Conservation (phyloP, 495 filamentous ascomycete species). For the Tuber umbilicatum region DNA sequence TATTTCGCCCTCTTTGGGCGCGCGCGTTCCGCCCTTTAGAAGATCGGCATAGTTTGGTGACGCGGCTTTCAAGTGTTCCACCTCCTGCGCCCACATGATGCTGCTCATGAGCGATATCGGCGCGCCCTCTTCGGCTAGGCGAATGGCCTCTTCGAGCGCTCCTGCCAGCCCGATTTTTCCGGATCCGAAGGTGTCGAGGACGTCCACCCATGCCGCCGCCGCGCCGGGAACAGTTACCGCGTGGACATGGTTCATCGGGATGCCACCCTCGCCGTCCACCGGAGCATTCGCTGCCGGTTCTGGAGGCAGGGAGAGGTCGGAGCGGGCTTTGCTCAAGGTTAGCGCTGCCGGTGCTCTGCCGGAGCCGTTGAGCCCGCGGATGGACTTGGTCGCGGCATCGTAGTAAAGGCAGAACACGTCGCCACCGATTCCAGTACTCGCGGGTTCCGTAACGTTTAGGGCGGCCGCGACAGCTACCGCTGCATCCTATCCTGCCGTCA, state of each 20-base stretch:
- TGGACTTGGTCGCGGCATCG: slow-evolving; percentile 68
- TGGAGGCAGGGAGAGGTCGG: slow-evolving; percentile 53
- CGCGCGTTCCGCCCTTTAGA: slow-evolving; percentile 54
- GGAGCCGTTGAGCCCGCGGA: slow-evolving; percentile 84
- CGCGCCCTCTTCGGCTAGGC: slow-evolving; percentile 81
- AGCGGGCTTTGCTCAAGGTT: slow-evolving; percentile 62
- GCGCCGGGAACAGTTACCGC: slow-evolving; percentile 83
- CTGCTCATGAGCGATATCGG: slow-evolving; percentile 77
- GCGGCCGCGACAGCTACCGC: slow-evolving; percentile 86
- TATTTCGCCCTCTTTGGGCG: slow-evolving; percentile 76
- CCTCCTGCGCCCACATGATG: slow-evolving; percentile 59
- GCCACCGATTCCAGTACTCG: slow-evolving; percentile 91
- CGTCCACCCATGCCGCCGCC: slow-evolving; percentile 89
- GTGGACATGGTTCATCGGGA: slow-evolving; percentile 71
- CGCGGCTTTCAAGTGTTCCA: slow-evolving; percentile 56
- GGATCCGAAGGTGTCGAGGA: slow-evolving; percentile 84
- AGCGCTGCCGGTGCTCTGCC: slow-evolving; percentile 67
- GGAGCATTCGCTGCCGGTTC: neutral
- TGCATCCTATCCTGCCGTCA: slow-evolving; percentile 61
- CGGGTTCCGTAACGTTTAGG: slow-evolving; percentile 88
- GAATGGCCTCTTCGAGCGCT: slow-evolving; percentile 75
- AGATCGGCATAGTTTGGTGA: slow-evolving; percentile 82
- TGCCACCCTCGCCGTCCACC: slow-evolving; percentile 35
- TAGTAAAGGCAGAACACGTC: slow-evolving; percentile 98
- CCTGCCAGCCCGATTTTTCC: slow-evolving; percentile 71